Base-by-base conservation (phyloP, 805 yeast species). In the Barnettozyma pratensis region DNA sequence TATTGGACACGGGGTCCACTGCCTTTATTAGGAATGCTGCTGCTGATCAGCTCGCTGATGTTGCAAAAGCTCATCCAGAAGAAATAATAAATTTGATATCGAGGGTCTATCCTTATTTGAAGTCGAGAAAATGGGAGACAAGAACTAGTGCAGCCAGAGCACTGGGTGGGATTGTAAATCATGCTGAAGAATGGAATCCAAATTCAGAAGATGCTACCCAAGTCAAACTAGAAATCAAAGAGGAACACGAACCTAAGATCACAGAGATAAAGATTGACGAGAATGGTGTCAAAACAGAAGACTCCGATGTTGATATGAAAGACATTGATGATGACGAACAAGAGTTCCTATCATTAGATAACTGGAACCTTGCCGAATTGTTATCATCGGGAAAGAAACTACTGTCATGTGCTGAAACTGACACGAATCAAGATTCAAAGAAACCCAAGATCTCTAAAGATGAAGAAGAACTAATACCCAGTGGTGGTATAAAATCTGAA, bases 91-190 rank as follows among this genome's bases (percentile, higher is more conserved):
- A 85, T 49, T 70, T 94, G 39, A 69, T 94, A 34, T 88, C 96
- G 12, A 75, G 98, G 50, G 96, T 94, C 1, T 88, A 90, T 58
- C 98, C 99, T 0, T 94, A 82, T 63, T 73, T 94, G 50, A 78
- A 81, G 59, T 81, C 89, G 28, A 76, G 74, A 49, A 89, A 84
- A 67, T 94, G 99, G 99, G 99, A 94, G 65, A 91, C 99, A 0
- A 77, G 99, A 64, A 84, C 87, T 1, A 83, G 98, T 1, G 94
- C 99, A 1, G 97, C 97, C 1, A 73, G 89, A 47, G 98, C 99
- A 0, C 78, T 94, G 57, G 98, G 98, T 7, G 96, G 96, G 4
- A 90, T 94, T 30, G 92, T 90, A 4, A 79, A 80, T 40, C 83
- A 88, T 65, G 81, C 91, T 1, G 75, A 77, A 0, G 59, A 72